Conservation (phyloP, 257 asterid genomes). For the Fraxinus cuspidata region DNA sequence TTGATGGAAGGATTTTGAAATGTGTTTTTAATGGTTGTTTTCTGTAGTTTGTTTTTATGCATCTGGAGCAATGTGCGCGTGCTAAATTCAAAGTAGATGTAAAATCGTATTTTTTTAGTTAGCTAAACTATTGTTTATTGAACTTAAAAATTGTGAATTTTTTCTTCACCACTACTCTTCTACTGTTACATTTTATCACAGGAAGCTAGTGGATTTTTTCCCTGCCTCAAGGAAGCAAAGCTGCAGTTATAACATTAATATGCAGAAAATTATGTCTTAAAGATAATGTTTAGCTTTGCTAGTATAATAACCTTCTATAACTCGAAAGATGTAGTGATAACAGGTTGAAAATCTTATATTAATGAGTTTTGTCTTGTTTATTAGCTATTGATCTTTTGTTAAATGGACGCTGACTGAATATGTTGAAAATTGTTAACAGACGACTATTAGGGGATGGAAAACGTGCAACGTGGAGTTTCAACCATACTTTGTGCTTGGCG, state of each 20-base stretch:
- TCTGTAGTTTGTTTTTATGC: neutral
- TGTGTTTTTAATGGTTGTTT: neutral
- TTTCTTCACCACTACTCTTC: neutral
- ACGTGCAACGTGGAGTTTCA: conserved; percentile 56
- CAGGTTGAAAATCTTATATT: neutral
- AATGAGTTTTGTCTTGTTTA: neutral
- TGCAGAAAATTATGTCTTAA: too few relatives aligned
- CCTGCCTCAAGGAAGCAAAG: neutral
- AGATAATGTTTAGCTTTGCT: neutral
- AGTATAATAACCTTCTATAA: neutral
- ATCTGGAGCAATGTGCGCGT: neutral
- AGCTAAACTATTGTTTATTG: neutral
- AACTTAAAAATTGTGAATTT: neutral
- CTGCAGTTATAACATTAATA: neutral
- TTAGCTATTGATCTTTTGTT: neutral
- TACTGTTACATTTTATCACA: neutral
- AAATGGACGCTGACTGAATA: conserved; percentile 11
- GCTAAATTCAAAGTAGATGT: neutral
- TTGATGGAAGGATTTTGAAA: neutral
- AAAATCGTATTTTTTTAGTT: neutral
- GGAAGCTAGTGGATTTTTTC: neutral
- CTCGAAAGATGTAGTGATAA: neutral
- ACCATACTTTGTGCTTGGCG: conserved; percentile 79
- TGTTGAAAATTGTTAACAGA: conserved; percentile 44
- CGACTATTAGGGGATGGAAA: conserved; percentile 71